Evolutionary conservation across 208 protist genomes (phyloP).

Genomic region (Acanthamoeba lenticulata): DNA sequence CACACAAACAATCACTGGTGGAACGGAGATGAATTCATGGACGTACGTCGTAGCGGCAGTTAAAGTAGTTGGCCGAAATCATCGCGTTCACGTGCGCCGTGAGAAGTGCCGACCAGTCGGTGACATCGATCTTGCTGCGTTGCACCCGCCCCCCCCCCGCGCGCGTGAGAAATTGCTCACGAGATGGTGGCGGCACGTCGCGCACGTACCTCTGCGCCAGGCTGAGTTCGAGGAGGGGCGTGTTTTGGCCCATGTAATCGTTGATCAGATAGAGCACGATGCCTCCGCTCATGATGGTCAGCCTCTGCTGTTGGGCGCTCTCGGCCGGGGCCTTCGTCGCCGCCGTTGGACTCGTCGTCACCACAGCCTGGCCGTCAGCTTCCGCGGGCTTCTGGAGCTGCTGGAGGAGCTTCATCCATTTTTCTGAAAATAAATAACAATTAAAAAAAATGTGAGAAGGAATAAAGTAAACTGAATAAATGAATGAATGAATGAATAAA

Average conservation of each 20-base stretch:
- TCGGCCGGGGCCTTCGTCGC: neutral
- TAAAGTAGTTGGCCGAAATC: slow-evolving; percentile 53
- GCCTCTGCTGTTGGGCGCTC: neutral
- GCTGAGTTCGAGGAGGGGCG: slow-evolving; percentile 33
- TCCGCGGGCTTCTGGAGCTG: neutral
- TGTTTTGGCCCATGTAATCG: slow-evolving; percentile 65
- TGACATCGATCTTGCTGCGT: neutral
- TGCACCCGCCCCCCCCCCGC: too few species aligned
- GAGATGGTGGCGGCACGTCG: neutral
- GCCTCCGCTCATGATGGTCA: slow-evolving; percentile 52
- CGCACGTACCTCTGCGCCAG: slow-evolving; percentile 19
- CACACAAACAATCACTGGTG: neutral
- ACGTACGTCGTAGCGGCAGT: neutral
- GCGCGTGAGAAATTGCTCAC: too few species aligned
- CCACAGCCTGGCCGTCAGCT: neutral
- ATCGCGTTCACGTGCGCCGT: slow-evolving; percentile 6
- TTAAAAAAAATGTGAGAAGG: neutral
- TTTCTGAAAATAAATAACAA: neutral
- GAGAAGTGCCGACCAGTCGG: neutral
- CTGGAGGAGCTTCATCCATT: slow-evolving; percentile 1
- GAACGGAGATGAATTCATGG: neutral
- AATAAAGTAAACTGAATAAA: too few species aligned
- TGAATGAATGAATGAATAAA: neutral
- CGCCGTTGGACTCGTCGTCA: neutral
- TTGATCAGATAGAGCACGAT: slow-evolving; percentile 53